Base-by-base conservation (phyloP, 768 basidiomycete species). In the Russula sp. region DNA sequence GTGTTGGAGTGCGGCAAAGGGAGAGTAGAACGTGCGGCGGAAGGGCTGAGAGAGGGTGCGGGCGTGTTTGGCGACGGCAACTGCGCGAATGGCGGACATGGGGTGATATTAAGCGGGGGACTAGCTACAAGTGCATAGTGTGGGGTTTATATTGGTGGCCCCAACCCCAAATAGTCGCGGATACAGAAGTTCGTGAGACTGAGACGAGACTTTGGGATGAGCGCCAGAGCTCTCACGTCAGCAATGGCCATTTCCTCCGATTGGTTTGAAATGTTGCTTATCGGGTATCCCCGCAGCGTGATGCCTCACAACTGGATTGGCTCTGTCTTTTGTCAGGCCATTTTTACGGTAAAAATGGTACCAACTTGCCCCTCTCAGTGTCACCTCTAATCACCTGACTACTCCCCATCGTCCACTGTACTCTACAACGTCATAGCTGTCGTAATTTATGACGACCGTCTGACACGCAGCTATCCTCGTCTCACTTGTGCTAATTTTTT, bases 21-120 rank as follows among this genome's bases (percentile, higher is more conserved):
- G 85, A 11, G 86, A 83, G 75, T 87, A 88, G 75, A 89, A 87
- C 0, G 80, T 69, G 64, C 87, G 85, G 35, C 62, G 65, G 57
- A 67, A 61, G 32, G 69, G 63, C 50, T 65, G 66, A 51, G 72
- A 71, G 65, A 73, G 69, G 20, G 69, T 34, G 64, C 72, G 74
- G 63, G 71, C 58, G 68, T 72, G 71, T 35, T 72, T 73, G 32
- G 69, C 39, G 16, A 35, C 22, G 11, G 58, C 22, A 60, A 68
- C 35, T 57, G 67, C n/a, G 66, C 73, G 75, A 57, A 72, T 32
- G 51, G 66, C 61, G 53, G 74, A 72, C 72, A 76, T 73, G 59
- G 66, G 14, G 35, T 37, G 44, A 34, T 35, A 53, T 59, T 59
- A 50, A 13, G 32, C 34, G 52, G 44, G 57, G 18, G 13, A 9